Base-by-base conservation (phyloP, 2,329 filamentous ascomycete species). In the Ophiocordyceps sinensis region DNA sequence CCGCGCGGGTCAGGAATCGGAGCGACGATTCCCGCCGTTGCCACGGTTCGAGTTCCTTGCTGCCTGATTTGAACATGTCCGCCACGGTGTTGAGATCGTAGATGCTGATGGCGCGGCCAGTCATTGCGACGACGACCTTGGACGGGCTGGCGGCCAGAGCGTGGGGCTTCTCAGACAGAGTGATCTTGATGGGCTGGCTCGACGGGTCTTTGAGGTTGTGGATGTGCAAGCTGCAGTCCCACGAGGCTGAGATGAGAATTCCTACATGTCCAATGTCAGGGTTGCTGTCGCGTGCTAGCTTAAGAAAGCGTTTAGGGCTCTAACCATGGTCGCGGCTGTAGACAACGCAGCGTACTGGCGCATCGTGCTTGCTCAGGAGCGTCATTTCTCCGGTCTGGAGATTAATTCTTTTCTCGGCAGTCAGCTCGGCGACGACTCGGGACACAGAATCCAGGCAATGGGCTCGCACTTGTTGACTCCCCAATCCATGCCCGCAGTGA, bases 81-180 rank as follows among this genome's bases (percentile, higher is more conserved):
- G 72, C 61, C 32, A 94, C 73, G 21, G 78, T 65, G 38, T 77
- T 70, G 28, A 98, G 73, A 55, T 95, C 85, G 71, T 95, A 96
- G 60, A 98, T 94, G 66, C 91, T 80, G 45, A 95, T 78, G n/a
- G 88, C 77, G 42, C 91, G 83, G 41, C 84, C 85, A 3, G 88
- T 85, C 91, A 98, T 96, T 49, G 88, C 88, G 43, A 98, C 85
- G 35, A 98, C 86, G 9, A 94, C 73, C 60, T 93, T 94, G 40
- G 84, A 73, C 3, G 73, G 70, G 53, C 73, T 87, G 39, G 82
- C 70, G 30, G 87, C 83, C 38, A 96, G 70, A 12, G 88, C 88
- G 61, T 94, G 94, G 1, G 87, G 86, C 61, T 94, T 98, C 26
- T 79, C 82, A 1, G 84, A 85, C 19, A 94, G 78, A 3, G 71